Evolutionary conservation across 2,329 filamentous ascomycete species (phyloP), one percentile per base, ranked within the genome.

Genomic region (Dactylellina drechsleri): DNA sequence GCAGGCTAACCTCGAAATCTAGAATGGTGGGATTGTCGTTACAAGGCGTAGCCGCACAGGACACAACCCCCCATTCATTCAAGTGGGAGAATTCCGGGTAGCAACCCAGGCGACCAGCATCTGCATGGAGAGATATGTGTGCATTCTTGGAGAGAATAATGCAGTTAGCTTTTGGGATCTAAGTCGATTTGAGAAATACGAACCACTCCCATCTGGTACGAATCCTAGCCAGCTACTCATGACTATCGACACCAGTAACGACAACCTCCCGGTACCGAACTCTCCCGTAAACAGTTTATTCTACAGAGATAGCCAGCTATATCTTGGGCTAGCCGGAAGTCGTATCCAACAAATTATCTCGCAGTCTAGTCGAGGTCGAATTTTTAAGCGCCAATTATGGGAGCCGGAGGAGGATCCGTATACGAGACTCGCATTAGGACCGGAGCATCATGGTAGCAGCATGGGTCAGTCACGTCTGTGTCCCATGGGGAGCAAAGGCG

Each of bases 161-260:
- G 50, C 60, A 4, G 71, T 75, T 40, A 75, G 71, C 23, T 68
- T 75, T 31, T 75, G 64, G 64, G 71, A 75, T n/a, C 40, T 75
- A 18, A 68, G 64, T 26, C 50, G 36, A 4, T 60, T 53, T 16
- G 40, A 41, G 20, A 52, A 10, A 40, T 23, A 10, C 3, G 23
- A 41, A 45, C n/a, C 12, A 12, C 40, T n/a, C 13, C 53, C 12
- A 6, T 7, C 43, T 16, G 43, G 43, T 47, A 26, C 57, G 50
- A 54, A n/a, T 5, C 18, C 15, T 13, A 68, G n/a, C 58, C 20
- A 5, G 6, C 20, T 62, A n/a, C 53, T 75, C 6, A 75, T 75
- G 58, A 75, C 57, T 16, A 68, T 75, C 40, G 36, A 62, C 4
- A 75, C 64, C 31, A 41, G 53, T n/a, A 74, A 54, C 50, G 64